Percentiles rank a stretch among this genome's conserved stretches.
Evolutionary conservation across 768 basidiomycete genomes (phyloP).

Genomic region (Leccinum subgranulosum): DNA sequence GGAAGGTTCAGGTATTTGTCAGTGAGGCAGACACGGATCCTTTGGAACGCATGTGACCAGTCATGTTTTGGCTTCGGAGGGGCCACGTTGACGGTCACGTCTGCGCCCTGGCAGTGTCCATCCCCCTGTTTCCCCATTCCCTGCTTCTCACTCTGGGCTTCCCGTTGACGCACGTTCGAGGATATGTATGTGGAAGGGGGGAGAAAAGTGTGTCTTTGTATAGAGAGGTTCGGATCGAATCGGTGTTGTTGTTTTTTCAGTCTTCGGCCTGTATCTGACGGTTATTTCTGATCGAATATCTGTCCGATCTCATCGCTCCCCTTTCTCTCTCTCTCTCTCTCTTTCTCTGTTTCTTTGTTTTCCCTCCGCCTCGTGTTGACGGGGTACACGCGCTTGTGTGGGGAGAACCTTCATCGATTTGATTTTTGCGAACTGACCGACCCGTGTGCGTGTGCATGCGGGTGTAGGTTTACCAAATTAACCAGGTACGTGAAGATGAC

Average conservation of each 20-base stretch:
- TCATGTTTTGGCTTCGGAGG: background rate
- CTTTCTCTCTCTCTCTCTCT: too few species aligned
- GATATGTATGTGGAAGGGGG: slow-evolving; percentile 1
- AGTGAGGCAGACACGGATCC: slow-evolving; percentile 77
- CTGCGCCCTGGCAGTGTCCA: background rate
- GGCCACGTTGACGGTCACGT: background rate
- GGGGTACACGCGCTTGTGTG: background rate
- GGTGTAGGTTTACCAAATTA: background rate
- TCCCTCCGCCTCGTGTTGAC: background rate
- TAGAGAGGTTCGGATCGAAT: background rate
- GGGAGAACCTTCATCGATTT: slow-evolving; percentile 22
- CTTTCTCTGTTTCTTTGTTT: background rate
- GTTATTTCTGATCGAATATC: slow-evolving; percentile 2
- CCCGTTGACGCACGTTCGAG: background rate
- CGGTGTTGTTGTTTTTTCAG: slow-evolving; percentile 1
- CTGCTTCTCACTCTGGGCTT: background rate
- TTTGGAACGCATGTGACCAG: slow-evolving; percentile 54
- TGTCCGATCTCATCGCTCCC: background rate
- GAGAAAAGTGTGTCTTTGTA: background rate
- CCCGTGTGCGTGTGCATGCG: background rate
- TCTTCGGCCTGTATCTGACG: background rate
- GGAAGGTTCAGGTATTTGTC: slow-evolving; percentile 57
- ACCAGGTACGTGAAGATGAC: background rate
- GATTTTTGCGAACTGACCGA: slow-evolving; percentile 11
- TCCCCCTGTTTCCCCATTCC: background rate